Conservation (phyloP, 106 monocot genomes). For the Triglochin maritima region DNA sequence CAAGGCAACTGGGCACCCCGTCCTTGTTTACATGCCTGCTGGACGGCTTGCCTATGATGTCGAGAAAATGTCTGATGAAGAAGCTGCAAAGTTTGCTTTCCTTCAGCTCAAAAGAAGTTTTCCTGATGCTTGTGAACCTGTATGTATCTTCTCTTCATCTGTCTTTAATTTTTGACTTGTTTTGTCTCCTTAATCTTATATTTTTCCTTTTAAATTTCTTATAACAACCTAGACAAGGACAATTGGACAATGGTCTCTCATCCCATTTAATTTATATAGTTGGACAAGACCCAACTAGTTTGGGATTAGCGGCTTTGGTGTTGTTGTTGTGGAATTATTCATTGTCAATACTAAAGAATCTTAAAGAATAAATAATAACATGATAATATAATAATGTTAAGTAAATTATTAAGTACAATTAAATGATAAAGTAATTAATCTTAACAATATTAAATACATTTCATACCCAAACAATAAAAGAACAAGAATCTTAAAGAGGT, state of each 20-base stretch:
- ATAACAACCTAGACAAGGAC: neutral
- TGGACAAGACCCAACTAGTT: too few relatives aligned
- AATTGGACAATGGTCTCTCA: neutral
- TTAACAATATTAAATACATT: too few relatives aligned
- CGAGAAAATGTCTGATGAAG: constrained; percentile 89
- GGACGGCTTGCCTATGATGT: constrained; percentile 78
- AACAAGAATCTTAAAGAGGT: too few relatives aligned
- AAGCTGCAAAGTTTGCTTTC: constrained; percentile 79
- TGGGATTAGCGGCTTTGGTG: too few relatives aligned
- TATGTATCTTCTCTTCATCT: constrained; percentile 7
- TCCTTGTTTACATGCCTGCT: constrained; percentile 99
- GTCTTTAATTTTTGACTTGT: neutral
- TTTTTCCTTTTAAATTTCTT: neutral
- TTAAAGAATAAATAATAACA: too few relatives aligned
- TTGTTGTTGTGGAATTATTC: too few relatives aligned
- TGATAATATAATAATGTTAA: too few relatives aligned
- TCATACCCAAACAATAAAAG: too few relatives aligned
- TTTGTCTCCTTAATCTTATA: neutral
- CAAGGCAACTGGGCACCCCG: constrained; percentile 96
- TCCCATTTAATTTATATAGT: neutral
- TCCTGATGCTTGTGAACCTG: constrained; percentile 77
- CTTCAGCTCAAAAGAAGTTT: constrained; percentile 69
- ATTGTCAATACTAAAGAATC: too few relatives aligned
- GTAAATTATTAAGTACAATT: too few relatives aligned
- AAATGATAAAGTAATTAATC: too few relatives aligned